Percentiles rank a stretch among this genome's conserved stretches.
phyloP scores from a whole-genome alignment of 1,139 yeast genomes.

The Hansenula lynferdii region DNA sequence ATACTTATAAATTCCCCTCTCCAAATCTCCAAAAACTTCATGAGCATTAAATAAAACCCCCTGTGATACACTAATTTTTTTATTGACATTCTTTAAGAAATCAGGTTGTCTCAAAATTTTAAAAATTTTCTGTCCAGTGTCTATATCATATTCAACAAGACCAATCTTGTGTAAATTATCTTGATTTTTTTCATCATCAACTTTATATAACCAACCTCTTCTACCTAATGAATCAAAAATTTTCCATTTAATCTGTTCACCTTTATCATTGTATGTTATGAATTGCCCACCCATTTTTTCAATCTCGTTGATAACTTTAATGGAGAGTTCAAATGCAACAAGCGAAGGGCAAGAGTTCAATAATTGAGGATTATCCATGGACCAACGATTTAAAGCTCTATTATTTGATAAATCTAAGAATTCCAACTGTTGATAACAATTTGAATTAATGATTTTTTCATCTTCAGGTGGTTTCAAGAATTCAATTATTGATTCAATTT shows the following conservation, averaged over 20 bases:
- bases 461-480: conserved; percentile 34
- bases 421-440: conserved; percentile 29
- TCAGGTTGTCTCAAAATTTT: conserved; percentile 52
- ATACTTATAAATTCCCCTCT: conserved; percentile 70
- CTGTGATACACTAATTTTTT: conserved; percentile 54
- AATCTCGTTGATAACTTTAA: conserved; percentile 46
- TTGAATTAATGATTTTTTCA: conserved; percentile 9
- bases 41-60: conserved; percentile 44
- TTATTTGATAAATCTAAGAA: conserved; percentile 52
- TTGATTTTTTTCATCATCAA: conserved; percentile 31
- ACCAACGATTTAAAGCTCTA: conserved; percentile 44
- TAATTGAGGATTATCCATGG: conserved; percentile 44
- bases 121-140: conserved; percentile 61
- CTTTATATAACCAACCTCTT: conserved; percentile 75
- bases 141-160: conserved; percentile 50
- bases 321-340: conserved; percentile 34
- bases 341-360: conserved; percentile 35
- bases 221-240: conserved; percentile 50
- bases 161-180: conserved; percentile 26
- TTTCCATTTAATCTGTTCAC: conserved; percentile 44
- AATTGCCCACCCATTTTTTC: conserved; percentile 43
- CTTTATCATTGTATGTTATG: conserved; percentile 38
- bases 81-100: conserved; percentile 58
- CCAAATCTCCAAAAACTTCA: conserved; percentile 62
- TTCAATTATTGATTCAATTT: conserved; percentile 43